phyloP scores from a whole-genome alignment of 805 yeast species.

The Metschnikowia chrysomelidarum region DNA sequence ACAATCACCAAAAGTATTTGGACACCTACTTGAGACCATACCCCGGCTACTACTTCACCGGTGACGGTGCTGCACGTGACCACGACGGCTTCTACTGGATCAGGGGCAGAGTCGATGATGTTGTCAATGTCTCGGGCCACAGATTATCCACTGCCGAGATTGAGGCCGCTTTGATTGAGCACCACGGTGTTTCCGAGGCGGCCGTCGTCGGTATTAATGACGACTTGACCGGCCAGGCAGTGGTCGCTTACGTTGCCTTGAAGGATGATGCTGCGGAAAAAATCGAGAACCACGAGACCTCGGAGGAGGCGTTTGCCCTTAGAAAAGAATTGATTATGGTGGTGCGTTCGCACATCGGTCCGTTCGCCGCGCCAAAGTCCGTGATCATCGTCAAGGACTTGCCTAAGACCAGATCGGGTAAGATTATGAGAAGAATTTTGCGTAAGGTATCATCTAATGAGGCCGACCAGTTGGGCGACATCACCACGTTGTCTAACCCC shows the following conservation, averaged over 20 bases:
- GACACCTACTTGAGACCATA: conserved; percentile 84
- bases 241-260: conserved; percentile 75
- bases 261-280: conserved; percentile 45
- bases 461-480: conserved; percentile 80
- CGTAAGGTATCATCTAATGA: conserved; percentile 74
- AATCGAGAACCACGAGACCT: conserved; percentile 28
- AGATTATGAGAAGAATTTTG: conserved; percentile 82
- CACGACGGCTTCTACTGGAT: conserved; percentile 84
- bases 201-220: conserved; percentile 85
- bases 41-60: conserved; percentile 80
- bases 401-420: conserved; percentile 85
- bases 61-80: conserved; percentile 89
- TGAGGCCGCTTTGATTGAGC: conserved; percentile 78
- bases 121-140: conserved; percentile 84
- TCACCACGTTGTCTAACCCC: conserved; percentile 75
- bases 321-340: conserved; percentile 65
- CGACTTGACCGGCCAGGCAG: conserved; percentile 85
- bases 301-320: conserved; percentile 49
- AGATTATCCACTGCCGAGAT: conserved; percentile 87
- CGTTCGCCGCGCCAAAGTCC: conserved; percentile 81
- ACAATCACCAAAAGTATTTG: conserved; percentile 67
- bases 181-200: conserved; percentile 66
- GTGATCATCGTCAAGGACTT: conserved; percentile 71
- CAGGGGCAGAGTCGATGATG: conserved; percentile 84
- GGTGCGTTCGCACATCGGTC: conserved; percentile 78